phyloP scores from a whole-genome alignment of 2,329 filamentous ascomycete genomes.

The Diplodia seriata region DNA sequence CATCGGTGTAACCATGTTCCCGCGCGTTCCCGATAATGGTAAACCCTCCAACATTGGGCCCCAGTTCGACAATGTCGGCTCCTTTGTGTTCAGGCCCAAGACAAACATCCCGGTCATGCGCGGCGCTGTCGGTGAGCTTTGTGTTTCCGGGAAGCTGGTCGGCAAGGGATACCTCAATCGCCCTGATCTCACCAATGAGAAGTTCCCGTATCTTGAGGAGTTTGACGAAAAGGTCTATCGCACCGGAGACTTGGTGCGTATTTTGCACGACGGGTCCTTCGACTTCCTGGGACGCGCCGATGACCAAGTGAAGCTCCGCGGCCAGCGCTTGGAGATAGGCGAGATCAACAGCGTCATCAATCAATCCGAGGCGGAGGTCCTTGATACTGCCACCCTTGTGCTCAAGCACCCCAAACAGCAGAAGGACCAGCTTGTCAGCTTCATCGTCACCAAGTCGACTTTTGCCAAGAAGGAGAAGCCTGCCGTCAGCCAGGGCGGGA shows the following conservation, averaged over 20 bases:
- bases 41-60: constrained; percentile 87
- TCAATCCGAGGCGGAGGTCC: constrained; percentile 61
- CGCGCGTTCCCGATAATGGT: constrained; percentile 77
- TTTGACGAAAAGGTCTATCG: constrained; percentile 69
- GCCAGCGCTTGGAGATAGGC: constrained; percentile 85
- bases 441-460: constrained; percentile 55
- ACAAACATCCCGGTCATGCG: constrained; percentile 75
- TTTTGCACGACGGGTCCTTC: constrained; percentile 81
- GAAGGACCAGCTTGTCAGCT: constrained; percentile 85
- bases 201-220: constrained; percentile 70
- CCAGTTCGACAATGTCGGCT: constrained; percentile 87
- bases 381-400: constrained; percentile 79
- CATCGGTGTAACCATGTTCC: constrained; percentile 89
- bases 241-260: constrained; percentile 85
- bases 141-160: constrained; percentile 84
- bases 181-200: constrained; percentile 75
- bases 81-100: constrained; percentile 75
- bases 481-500: constrained; percentile 36
- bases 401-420: constrained; percentile 72
- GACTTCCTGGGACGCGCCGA: constrained; percentile 88
- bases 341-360: constrained; percentile 89
- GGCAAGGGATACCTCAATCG: constrained; percentile 89
- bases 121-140: constrained; percentile 85
- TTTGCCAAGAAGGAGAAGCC: constrained; percentile 36
- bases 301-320: constrained; percentile 89